Evolutionary conservation across 306 rosid genomes (phyloP), one percentile per base, ranked within the genome.

Genomic region (Vicia faba): DNA sequence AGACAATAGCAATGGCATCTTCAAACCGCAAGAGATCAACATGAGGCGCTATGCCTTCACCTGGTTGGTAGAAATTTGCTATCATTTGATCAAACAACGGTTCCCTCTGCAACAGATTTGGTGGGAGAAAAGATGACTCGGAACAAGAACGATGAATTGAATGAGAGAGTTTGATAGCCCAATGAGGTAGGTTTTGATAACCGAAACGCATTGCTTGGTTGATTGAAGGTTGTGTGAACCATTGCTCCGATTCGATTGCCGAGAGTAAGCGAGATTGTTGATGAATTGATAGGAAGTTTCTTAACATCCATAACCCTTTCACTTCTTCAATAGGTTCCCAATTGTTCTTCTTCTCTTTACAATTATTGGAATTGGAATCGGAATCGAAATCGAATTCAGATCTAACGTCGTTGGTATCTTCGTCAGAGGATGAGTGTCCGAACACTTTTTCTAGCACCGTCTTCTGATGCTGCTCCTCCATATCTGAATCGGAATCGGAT

Each of bases 191-290:
- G 61, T 74, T 53, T 33, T 65, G 60, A 13, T 79, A 74, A 13
- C 97, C 97, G 54, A 92, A 92, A 60, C 88, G 81, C 97, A 92
- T 92, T 41, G 97, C 95, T 86, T 91, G 81, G 71, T 89, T 81
- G 7, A 79, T 70, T 53, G 86, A 76, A 36, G 91, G 86, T 45
- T 66, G 16, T 0, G 72, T 7, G 72, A 76, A 76, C 81, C 81
- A 76, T 5, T 70, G 38, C 0, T 70, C 72, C 20, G 89, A 84
- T 81, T 87, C 57, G 66, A 92, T 79, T 6, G 86, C 62, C 20
- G 85, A 60, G 68, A 92, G 90, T 65, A 92, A 68, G 23, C 49
- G 70, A 0, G 87, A 51, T 61, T 92, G 89, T 14, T 45, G 75
- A 38, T n/a, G 56, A 7, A 70, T 74, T 15, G 89, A 82, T 62